Percentiles rank a stretch among this genome's conserved stretches.
phyloP scores from a whole-genome alignment of 2,329 filamentous ascomycete genomes.

The Trichoderma endophyticum region DNA sequence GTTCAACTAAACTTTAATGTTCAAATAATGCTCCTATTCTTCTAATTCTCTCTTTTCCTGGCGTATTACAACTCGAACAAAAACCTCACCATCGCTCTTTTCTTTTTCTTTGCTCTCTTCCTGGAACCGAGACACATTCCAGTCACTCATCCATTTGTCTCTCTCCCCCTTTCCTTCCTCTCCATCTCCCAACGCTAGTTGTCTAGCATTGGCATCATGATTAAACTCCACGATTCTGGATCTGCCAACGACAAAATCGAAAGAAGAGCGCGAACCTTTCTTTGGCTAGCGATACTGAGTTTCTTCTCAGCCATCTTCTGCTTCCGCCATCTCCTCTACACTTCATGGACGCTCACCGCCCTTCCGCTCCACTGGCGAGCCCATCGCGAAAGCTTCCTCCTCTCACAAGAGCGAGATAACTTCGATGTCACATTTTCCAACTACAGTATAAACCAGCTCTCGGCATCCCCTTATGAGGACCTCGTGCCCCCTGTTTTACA shows the following conservation, averaged over 20 bases:
- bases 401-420: conserved; percentile 28
- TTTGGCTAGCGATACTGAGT: conserved; percentile 16
- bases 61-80: neutral
- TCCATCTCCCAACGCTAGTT: neutral
- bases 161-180: neutral
- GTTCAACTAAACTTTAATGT: conserved; percentile 2
- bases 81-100: neutral
- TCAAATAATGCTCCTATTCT: neutral
- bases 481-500: conserved; percentile 35
- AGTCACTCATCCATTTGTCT: neutral
- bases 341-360: conserved; percentile 30
- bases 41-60: neutral
- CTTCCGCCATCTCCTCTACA: conserved; percentile 25
- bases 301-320: conserved; percentile 19
- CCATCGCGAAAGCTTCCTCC: conserved; percentile 27
- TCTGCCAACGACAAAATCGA: neutral
- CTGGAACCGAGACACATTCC: neutral
- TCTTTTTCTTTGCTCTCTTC: neutral
- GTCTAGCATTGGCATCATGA: neutral
- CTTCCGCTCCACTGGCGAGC: conserved; percentile 29
- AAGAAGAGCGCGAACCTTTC: neutral
- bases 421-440: conserved; percentile 36
- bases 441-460: conserved; percentile 30
- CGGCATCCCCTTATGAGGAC: conserved; percentile 29
- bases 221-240: neutral